Base-by-base conservation (phyloP, 2,329 filamentous ascomycete genomes). In the Beauveria brongniartii region DNA sequence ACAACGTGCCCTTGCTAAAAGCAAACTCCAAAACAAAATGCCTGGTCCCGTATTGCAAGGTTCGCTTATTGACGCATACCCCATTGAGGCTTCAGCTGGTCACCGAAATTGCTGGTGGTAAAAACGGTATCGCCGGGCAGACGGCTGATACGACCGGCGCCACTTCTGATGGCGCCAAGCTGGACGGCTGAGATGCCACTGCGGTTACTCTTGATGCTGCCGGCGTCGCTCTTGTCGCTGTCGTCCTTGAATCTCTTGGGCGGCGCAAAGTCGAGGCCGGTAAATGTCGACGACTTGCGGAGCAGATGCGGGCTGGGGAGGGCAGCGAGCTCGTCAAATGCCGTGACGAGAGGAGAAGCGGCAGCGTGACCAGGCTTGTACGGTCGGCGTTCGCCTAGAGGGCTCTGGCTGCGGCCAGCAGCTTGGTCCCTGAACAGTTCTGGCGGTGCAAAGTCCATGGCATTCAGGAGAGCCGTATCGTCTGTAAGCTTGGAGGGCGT, bases 361-460 rank as follows among this genome's bases (percentile, higher is more conserved):
- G 84, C 82, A 18, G 88, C 85, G 2, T 92, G 81, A 43, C 80
- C 78, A n/a, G 89, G 86, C 61, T 86, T 87, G 77, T 91, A 99
- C 1, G 91, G 86, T 40, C 86, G 75, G 65, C 84, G 79, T 71
- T 87, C 85, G 55, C 85, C 84, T 6, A 83, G 72, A 12, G 85
- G 85, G 67, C 84, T 87, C 67, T 87, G 83, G 7, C 83, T 82
- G 47, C 85, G 80, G 51, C 93, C 93, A 58, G 84, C 82, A 64
- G 82, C 85, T 63, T 87, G 83, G 41, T 93, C 90, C 65, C 78
- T 80, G 69, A 85, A 81, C 20, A 75, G 81, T 24, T 82, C 78
- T 1, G 90, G 91, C 26, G 94, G 94, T 0, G 94, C 94, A 73
- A 96, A 97, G 67, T 97, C 93, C 61, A 88, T 82, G 0, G 91